Base-by-base conservation (phyloP, 1,139 yeast genomes). In the Hyphopichia khmerensis region DNA sequence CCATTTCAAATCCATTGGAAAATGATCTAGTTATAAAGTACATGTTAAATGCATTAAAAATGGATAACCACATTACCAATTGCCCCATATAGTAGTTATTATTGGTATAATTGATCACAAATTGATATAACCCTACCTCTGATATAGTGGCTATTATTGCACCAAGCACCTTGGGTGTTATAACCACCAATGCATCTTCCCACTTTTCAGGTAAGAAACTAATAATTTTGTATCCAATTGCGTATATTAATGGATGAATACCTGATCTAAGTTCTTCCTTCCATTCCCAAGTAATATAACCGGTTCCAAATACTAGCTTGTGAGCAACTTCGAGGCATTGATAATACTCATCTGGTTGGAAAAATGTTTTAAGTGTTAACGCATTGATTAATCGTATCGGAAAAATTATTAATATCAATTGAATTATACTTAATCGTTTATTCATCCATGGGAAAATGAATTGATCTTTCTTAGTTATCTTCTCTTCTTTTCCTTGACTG, bases 271-370 rank as follows among this genome's bases (percentile, higher is more conserved):
- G 65, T 2, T 82, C 84, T 40, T 75, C 70, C 30, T 68, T 58
- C 99, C 99, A 95, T 63, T 95, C 99, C 99, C 99, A 95, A 0
- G 99, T 90, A 38, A 82, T 59, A 53, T 82, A 81, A 0, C 99
- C 99, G 48, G 83, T 85, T 1, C 95, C 93, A 60, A 75, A 90
- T 0, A 84, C 84, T 23, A 74, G 66, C 10, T 58, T 48, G 61
- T 91, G 96, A 0, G 99, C 99, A 0, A 97, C 96, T 57, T 95
- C 99, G 36, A 95, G 67, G 0, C 93, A 74, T 63, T 95, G 99
- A 80, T 85, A 95, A 65, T 75, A 95, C 62, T 95, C 99, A 62
- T 95, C 99, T 0, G 99, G 95, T 61, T 95, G 99, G 65, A 93
- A 93, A 58, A 82, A 95, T 0, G 98, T 89, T 44, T 61, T 62